These are phyloP conservation scores for Cucurbitaria berberidis DNA, from an alignment of 2,329 filamentous ascomycete genomes.

Conservation along the genomic window DNA sequence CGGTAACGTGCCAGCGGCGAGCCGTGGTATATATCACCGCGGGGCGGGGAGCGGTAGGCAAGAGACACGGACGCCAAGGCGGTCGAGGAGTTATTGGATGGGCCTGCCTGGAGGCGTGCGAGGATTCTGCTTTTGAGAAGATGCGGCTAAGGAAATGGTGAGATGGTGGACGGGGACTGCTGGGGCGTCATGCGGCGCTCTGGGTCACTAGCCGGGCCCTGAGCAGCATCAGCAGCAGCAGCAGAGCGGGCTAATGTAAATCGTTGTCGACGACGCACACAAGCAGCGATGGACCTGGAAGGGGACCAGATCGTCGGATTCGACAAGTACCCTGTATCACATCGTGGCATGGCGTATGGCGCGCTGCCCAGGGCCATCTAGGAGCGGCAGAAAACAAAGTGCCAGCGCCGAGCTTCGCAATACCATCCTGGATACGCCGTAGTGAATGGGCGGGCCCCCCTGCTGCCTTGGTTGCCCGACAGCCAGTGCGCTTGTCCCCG, in stretches of 20 bases:
- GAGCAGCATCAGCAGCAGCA: no score
- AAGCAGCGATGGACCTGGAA: conserved; percentile 38
- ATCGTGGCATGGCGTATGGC: conserved; percentile 48
- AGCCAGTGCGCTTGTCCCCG: conserved; percentile 24
- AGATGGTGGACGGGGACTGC: conserved; percentile 38
- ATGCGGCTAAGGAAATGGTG: conserved; percentile 46
- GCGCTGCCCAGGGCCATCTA: conserved; percentile 33
- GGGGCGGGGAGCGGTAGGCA: conserved; percentile 35
- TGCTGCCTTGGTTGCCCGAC: conserved; percentile 22
- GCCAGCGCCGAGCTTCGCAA: conserved; percentile 30
- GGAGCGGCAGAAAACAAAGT: conserved; percentile 39
- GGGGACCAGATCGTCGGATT: conserved; percentile 51
- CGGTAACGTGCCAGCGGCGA: conserved; percentile 38
- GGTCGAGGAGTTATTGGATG: conserved; percentile 43
- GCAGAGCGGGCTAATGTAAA: conserved; percentile 47
- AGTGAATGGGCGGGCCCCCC: conserved; percentile 28
- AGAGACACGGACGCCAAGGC: conserved; percentile 37
- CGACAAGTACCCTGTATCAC: conserved; percentile 48
- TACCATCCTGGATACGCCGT: conserved; percentile 29
- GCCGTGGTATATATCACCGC: conserved; percentile 44
- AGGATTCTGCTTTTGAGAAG: conserved; percentile 46
- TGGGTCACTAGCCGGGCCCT: conserved; percentile 39
- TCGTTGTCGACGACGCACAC: conserved; percentile 33
- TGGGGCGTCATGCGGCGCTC: conserved; percentile 46
- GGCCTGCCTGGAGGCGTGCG: conserved; percentile 40